A percentile compares a stretch with the other conserved stretches of the same genome.
Conservation (phyloP, 257 asterid species). For the Lantana camara region DNA sequence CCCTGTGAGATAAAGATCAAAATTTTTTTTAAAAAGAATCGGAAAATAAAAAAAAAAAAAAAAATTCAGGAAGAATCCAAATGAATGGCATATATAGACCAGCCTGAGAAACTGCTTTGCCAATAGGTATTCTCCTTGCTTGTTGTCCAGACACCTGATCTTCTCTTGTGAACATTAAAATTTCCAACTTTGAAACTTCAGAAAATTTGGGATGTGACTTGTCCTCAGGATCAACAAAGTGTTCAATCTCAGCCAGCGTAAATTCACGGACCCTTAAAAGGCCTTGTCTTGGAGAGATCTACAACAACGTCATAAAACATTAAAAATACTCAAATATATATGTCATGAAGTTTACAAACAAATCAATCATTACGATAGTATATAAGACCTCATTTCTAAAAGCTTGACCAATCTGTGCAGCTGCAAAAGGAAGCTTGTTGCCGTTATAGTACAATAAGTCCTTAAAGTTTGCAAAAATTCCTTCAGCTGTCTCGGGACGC, state of each 20-base stretch:
- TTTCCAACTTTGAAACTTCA: conserved; percentile 54
- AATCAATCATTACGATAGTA: conserved; percentile 10
- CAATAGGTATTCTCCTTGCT: conserved; percentile 48
- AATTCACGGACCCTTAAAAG: conserved; percentile 74
- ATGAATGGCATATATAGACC: conserved; percentile 18
- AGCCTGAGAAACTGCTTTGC: conserved; percentile 64
- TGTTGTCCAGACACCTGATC: conserved; percentile 57
- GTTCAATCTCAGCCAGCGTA: conserved; percentile 75
- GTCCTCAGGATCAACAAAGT: conserved; percentile 68
- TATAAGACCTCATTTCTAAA: conserved; percentile 66
- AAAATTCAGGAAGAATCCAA: conserved; percentile 1
- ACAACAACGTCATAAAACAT: conserved; percentile 16
- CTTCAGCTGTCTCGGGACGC: conserved; percentile 92
- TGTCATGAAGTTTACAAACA: background rate
- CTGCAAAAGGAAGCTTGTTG: conserved; percentile 76
- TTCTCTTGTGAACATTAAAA: conserved; percentile 57
- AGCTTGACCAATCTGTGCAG: conserved; percentile 89
- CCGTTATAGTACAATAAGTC: conserved; percentile 70
- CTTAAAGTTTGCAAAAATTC: conserved; percentile 78
- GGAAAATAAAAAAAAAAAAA: conserved; percentile 15
- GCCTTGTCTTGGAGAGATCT: conserved; percentile 81
- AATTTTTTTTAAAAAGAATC: background rate
- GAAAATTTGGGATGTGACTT: conserved; percentile 60
- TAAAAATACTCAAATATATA: background rate
- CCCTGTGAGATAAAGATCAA: conserved; percentile 36